A percentile compares a stretch with the other conserved stretches of the same genome.
Conservation (phyloP, 2,329 filamentous ascomycete genomes). For the Epichloe sp. region DNA sequence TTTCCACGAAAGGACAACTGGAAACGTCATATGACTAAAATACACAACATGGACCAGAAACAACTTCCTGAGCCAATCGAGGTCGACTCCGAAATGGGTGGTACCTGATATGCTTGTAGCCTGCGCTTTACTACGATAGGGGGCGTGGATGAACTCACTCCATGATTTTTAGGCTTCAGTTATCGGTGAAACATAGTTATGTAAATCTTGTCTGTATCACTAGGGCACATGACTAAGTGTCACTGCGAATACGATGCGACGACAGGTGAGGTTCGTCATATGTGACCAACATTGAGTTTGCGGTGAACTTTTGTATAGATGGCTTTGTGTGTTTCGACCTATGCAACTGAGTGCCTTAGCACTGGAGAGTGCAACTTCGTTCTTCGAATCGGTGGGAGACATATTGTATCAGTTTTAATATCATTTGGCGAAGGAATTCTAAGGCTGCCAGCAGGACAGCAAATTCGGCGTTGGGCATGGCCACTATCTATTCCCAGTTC, state of each 20-base stretch:
- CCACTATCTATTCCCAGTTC: background rate
- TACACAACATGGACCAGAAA: conserved; percentile 33
- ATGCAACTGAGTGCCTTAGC: no score
- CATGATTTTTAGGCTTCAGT: no score
- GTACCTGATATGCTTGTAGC: conserved; percentile 1
- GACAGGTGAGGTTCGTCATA: no score
- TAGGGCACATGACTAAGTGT: no score
- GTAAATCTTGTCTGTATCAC: no score
- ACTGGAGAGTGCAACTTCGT: background rate
- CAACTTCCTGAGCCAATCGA: conserved; percentile 29
- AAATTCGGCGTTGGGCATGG: background rate
- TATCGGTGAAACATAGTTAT: no score
- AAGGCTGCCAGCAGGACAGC: background rate
- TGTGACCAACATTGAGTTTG: no score
- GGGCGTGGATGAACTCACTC: no score
- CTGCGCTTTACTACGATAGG: no score
- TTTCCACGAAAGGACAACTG: conserved; percentile 52
- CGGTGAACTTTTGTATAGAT: no score
- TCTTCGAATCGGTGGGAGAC: background rate
- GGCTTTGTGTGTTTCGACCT: no score
- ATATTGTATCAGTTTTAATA: background rate
- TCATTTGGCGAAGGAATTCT: background rate
- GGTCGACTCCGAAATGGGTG: conserved; percentile 23
- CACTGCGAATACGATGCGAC: no score
- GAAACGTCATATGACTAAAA: conserved; percentile 49